phyloP scores from a whole-genome alignment of 2,329 filamentous ascomycete genomes.

The Microsporum ferrugineum region DNA sequence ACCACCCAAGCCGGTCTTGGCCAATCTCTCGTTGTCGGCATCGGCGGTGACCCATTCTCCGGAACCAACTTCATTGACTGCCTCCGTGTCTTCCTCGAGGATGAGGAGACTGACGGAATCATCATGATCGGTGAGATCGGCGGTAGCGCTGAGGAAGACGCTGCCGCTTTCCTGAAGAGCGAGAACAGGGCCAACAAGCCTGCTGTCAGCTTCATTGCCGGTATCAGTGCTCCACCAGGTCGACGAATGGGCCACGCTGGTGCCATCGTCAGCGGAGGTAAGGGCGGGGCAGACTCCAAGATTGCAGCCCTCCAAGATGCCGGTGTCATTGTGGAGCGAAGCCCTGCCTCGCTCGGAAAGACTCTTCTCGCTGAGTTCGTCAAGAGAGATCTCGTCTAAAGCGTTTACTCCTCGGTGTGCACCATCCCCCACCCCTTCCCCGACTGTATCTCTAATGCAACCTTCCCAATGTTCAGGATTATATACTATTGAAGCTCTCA shows the following conservation, averaged over 20 bases:
- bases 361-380: conserved; percentile 91
- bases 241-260: conserved; percentile 98
- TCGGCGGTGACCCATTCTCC: conserved; percentile 96
- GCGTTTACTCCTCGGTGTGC: not conserved
- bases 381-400: conserved; percentile 77
- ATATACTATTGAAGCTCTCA: conserved; percentile 1
- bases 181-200: conserved; percentile 93
- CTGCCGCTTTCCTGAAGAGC: conserved; percentile 85
- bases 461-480: not conserved
- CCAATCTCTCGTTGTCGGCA: conserved; percentile 95
- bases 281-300: conserved; percentile 97
- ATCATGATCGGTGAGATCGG: conserved; percentile 99
- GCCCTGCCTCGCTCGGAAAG: conserved; percentile 84
- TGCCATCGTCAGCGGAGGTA: conserved; percentile 94
- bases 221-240: conserved; percentile 92
- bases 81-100: conserved; percentile 89
- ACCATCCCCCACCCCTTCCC: not conserved
- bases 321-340: conserved; percentile 92
- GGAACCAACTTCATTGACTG: conserved; percentile 99
- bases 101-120: conserved; percentile 94
- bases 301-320: conserved; percentile 87
- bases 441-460: not conserved
- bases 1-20: conserved; percentile 93
- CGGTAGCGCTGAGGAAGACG: conserved; percentile 93
- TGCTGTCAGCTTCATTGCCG: conserved; percentile 94